Conservation (phyloP, 2,329 filamentous ascomycete species). For the Hypoxylon sp. region DNA sequence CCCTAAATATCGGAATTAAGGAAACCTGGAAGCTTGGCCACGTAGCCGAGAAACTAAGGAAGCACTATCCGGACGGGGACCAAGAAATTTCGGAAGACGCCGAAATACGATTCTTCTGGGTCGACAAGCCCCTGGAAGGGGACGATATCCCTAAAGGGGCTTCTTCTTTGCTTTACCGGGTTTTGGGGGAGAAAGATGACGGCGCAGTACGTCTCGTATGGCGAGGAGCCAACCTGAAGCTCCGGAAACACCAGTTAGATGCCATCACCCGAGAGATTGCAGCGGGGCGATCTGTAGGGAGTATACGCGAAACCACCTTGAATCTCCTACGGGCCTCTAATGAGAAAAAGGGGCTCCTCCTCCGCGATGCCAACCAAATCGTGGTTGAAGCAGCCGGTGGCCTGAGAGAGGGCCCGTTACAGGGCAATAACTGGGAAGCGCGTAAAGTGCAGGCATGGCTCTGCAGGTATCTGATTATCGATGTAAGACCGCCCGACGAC, state of each 20-base stretch:
- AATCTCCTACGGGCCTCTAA: conserved; percentile 37
- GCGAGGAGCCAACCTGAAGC: conserved; percentile 26
- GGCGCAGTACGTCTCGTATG: conserved; percentile 43
- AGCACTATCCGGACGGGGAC: conserved; percentile 24
- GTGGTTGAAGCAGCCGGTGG: conserved; percentile 53
- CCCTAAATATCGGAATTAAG: conserved; percentile 39
- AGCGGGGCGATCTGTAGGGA: conserved; percentile 50
- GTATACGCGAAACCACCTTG: conserved; percentile 49
- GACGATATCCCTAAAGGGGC: conserved; percentile 39
- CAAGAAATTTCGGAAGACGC: conserved; percentile 39
- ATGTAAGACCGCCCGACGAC: conserved; percentile 40
- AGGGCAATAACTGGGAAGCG: conserved; percentile 56
- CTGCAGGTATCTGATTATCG: conserved; percentile 53
- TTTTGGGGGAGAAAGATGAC: conserved; percentile 36
- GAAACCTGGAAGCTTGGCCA: conserved; percentile 36
- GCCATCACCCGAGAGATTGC: conserved; percentile 43
- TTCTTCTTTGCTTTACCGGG: conserved; percentile 44
- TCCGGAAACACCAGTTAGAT: conserved; percentile 32
- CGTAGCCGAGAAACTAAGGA: conserved; percentile 34
- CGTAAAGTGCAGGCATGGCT: conserved; percentile 52
- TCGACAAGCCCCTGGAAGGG: conserved; percentile 28
- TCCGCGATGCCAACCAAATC: conserved; percentile 52
- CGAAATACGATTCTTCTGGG: conserved; percentile 41
- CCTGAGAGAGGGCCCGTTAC: conserved; percentile 50
- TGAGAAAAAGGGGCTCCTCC: neutral